Evolutionary conservation across 257 asterid species (phyloP).

Genomic region (Datura wrightii): DNA sequence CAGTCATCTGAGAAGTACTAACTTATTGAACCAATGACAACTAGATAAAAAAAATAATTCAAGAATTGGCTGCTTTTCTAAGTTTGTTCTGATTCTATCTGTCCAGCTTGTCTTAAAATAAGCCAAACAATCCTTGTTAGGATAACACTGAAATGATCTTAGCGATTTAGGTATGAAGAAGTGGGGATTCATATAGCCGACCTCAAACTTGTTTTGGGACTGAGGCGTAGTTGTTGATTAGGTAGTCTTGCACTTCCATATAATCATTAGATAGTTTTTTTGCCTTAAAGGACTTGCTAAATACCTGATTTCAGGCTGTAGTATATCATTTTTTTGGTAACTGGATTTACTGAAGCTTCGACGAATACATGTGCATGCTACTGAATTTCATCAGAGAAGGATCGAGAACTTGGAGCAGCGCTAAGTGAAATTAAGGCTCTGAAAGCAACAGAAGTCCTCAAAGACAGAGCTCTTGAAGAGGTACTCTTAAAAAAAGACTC

Average conservation of each 20-base stretch:
- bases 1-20: too few species aligned
- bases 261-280: background rate
- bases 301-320: background rate
- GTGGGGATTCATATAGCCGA: background rate
- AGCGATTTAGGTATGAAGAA: background rate
- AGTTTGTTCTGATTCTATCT: slow-evolving; percentile 19
- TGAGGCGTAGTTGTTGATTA: background rate
- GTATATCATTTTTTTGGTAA: background rate
- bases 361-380: background rate
- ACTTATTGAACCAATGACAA: background rate
- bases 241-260: background rate
- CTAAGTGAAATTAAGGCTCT: slow-evolving; percentile 75
- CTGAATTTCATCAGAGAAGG: slow-evolving; percentile 61
- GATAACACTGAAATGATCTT: background rate
- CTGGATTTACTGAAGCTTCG: background rate
- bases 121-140: background rate
- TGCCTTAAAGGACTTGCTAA: background rate
- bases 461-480: slow-evolving; percentile 85
- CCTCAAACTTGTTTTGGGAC: background rate
- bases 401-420: slow-evolving; percentile 65
- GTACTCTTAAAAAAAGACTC: slow-evolving; percentile 39
- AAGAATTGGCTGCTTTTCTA: background rate
- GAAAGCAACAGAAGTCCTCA: slow-evolving; percentile 67
- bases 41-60: background rate
- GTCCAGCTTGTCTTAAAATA: background rate